phyloP scores from a whole-genome alignment of 768 basidiomycete genomes.

The Leucocoprinus sp. region DNA sequence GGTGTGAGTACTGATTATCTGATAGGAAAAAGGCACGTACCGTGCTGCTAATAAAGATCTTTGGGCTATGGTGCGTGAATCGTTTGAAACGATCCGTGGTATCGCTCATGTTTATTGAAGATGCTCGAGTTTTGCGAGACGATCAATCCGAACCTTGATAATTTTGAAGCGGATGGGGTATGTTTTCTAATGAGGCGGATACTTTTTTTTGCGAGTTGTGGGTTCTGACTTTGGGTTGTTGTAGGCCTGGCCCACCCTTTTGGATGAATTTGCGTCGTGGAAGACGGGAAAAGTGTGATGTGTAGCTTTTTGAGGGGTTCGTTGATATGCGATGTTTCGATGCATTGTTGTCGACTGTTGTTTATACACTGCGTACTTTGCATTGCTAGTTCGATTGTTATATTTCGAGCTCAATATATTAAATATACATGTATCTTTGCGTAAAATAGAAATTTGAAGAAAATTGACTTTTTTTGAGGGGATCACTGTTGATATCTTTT shows the following conservation, averaged over 20 bases:
- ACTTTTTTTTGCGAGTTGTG: not conserved
- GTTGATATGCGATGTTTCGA: too few species aligned
- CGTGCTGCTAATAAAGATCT: conserved; percentile 80
- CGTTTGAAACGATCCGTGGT: not conserved
- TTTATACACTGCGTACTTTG: too few species aligned
- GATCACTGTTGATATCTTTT: too few species aligned
- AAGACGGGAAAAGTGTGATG: too few species aligned
- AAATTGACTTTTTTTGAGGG: too few species aligned
- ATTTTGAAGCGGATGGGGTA: conserved; percentile 74
- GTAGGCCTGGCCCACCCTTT: conserved; percentile 79
- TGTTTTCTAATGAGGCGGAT: not conserved
- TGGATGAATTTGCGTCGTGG: conserved; percentile 75
- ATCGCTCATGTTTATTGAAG: conserved; percentile 26
- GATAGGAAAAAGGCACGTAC: conserved; percentile 47
- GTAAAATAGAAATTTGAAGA: too few species aligned
- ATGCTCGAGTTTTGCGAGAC: conserved; percentile 70
- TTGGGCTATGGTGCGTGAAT: conserved; percentile 65
- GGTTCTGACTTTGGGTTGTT: conserved; percentile 1
- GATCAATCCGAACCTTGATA: conserved; percentile 47
- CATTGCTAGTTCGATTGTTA: too few species aligned
- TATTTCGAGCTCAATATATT: too few species aligned
- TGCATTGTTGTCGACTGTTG: too few species aligned
- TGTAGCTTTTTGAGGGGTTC: too few species aligned
- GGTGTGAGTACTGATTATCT: conserved; percentile 11
- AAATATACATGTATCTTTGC: too few species aligned